A percentile compares a stretch with the other conserved stretches of the same genome.
Evolutionary conservation across 176 grass and related monocot genomes (phyloP).

Genomic region (Raddia guianensis): DNA sequence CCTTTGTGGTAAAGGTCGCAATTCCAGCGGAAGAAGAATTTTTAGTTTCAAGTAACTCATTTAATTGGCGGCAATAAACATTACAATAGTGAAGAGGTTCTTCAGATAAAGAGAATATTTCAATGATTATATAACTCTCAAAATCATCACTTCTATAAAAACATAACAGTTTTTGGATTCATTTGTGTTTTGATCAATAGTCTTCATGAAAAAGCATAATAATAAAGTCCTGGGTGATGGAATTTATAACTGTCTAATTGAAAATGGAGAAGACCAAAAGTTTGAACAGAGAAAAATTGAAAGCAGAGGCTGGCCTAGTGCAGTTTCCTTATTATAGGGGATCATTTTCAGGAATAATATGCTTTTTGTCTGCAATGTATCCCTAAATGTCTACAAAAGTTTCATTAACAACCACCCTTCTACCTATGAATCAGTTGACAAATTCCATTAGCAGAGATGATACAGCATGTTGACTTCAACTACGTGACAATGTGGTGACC

Average conservation of each 20-base stretch:
- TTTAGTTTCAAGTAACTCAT: no score
- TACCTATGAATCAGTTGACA: background rate
- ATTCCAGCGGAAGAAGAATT: no score
- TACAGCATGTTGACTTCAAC: slow-evolving; percentile 1
- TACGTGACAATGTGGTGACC: background rate
- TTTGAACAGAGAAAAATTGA: background rate
- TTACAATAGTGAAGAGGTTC: no score
- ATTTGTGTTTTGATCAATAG: background rate
- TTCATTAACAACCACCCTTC: background rate
- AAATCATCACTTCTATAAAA: background rate
- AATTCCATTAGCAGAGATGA: background rate
- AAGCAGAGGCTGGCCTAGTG: background rate
- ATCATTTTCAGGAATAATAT: background rate
- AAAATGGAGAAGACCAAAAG: background rate
- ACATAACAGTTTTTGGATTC: no score
- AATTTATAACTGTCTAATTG: background rate
- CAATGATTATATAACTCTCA: background rate
- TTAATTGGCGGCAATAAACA: background rate
- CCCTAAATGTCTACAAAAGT: background rate
- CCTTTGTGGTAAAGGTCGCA: no score
- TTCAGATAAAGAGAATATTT: background rate
- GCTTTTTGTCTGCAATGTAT: background rate
- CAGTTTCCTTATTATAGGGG: background rate
- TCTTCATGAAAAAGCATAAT: background rate
- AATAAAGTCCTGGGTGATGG: background rate